Conservation (phyloP, 352 stramenopile genomes). For the Globisporangium megalacanthum region DNA sequence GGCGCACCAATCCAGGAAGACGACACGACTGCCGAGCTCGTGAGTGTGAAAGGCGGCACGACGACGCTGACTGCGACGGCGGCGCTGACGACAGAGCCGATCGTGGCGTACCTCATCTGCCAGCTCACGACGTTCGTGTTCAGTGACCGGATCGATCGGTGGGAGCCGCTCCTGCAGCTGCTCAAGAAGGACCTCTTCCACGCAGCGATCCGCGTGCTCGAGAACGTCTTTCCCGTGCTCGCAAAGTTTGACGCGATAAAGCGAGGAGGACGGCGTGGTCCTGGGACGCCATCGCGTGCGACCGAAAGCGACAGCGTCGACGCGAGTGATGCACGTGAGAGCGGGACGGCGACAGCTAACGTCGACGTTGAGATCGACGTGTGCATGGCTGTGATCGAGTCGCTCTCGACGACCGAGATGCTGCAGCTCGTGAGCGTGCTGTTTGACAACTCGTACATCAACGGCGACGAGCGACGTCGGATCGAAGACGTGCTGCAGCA, state of each 20-base stretch:
- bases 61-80: slow-evolving; percentile 25
- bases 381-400: slow-evolving; percentile 74
- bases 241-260: slow-evolving; percentile 47
- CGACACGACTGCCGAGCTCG: background rate
- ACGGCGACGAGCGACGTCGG: slow-evolving; percentile 51
- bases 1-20: slow-evolving; percentile 29
- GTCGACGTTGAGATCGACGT: slow-evolving; percentile 50
- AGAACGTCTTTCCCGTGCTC: slow-evolving; percentile 68
- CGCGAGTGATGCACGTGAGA: background rate
- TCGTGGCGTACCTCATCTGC: slow-evolving; percentile 84
- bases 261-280: slow-evolving; percentile 8
- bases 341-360: background rate
- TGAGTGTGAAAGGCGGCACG: slow-evolving; percentile 8
- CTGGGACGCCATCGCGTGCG: slow-evolving; percentile 4
- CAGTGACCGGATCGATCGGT: slow-evolving; percentile 70
- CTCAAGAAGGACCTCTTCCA: slow-evolving; percentile 57
- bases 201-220: slow-evolving; percentile 63
- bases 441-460: slow-evolving; percentile 73
- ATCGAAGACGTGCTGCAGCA: slow-evolving; percentile 79
- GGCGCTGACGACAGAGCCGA: slow-evolving; percentile 66
- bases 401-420: slow-evolving; percentile 59
- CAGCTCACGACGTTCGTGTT: slow-evolving; percentile 47
- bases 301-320: slow-evolving; percentile 1
- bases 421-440: slow-evolving; percentile 49
- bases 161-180: slow-evolving; percentile 71